Evolutionary conservation across 192 early-diverging fungal species (phyloP), one percentile per base, ranked within the genome.

Genomic region (Backusella westeae): DNA sequence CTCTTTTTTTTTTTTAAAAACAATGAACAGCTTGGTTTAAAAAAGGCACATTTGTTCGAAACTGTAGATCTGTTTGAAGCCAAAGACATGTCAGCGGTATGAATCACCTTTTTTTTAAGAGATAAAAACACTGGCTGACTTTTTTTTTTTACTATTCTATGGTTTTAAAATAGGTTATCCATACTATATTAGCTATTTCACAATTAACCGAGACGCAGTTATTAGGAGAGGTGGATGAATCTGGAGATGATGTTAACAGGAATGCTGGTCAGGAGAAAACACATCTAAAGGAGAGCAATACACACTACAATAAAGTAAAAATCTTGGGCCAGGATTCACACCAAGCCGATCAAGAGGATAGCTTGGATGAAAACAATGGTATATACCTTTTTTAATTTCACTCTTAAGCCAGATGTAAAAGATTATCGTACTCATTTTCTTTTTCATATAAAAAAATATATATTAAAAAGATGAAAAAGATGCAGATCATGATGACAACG

Each of bases 41-140:
- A 90, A 63, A 91, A 86, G 72, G 82, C 89, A 19, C 92, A 94
- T 74, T 82, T 94, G 76, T 95, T 95, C 75, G 88, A 95, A 80
- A 94, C 94, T 0, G 88, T 90, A 6, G 94, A 95, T 78, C 77
- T 95, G 38, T 94, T 90, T 75, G 93, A 95, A 65, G 94, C 88
- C 59, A 94, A 92, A 80, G 90, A 94, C 80, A 93, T 95, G 89
- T 76, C 77, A 10, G 83, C 82, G 38, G 89, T 91, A 85, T 53
- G 80, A 49, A 44, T 44, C 19, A 39, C 39, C 34, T 67, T 34
- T 41, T 26, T 21, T 32, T 39, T 34, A 56, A 19, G 34, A 15
- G 21, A 49, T 29, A 26, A 44, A 14, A 67, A 15, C 6, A 14
- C 2, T 38, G 9, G n/a, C 17, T 3, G 32, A 32, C 32, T 32